Evolutionary conservation across 192 early-diverging fungal species (phyloP).

Genomic region (Umbelopsis vinacea): DNA sequence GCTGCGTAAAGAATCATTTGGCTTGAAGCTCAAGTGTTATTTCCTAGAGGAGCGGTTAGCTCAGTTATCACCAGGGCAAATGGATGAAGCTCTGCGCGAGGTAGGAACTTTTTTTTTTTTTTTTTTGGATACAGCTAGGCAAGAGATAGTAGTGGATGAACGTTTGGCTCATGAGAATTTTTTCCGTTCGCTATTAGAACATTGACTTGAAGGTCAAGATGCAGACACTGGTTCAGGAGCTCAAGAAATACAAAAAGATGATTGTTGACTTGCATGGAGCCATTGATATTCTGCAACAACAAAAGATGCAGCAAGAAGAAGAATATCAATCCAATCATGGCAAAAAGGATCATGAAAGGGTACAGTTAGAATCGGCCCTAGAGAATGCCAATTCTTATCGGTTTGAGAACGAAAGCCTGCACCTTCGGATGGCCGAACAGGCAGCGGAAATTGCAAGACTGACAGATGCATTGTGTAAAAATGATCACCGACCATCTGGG

Average conservation of each 20-base stretch:
- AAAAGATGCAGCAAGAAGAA: constrained; percentile 35
- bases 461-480: neutral
- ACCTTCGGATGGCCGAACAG: constrained; percentile 28
- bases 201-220: constrained; percentile 53
- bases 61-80: constrained; percentile 57
- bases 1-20: constrained; percentile 58
- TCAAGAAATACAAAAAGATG: constrained; percentile 53
- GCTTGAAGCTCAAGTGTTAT: constrained; percentile 58
- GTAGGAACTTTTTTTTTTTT: constrained; percentile 28
- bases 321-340: constrained; percentile 36
- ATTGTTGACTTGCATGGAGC: constrained; percentile 49
- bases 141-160: neutral
- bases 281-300: constrained; percentile 47
- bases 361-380: constrained; percentile 39
- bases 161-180: neutral
- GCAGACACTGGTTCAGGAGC: constrained; percentile 46
- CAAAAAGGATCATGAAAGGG: constrained; percentile 45
- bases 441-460: constrained; percentile 28
- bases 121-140: too few species aligned
- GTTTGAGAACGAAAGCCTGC: constrained; percentile 32
- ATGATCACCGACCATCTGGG: neutral
- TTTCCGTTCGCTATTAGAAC: constrained; percentile 45
- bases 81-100: constrained; percentile 57
- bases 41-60: constrained; percentile 54
- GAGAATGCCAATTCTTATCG: constrained; percentile 23